Evolutionary conservation across 2,329 filamentous ascomycete species (phyloP).

Genomic region (Fusarium siculi): DNA sequence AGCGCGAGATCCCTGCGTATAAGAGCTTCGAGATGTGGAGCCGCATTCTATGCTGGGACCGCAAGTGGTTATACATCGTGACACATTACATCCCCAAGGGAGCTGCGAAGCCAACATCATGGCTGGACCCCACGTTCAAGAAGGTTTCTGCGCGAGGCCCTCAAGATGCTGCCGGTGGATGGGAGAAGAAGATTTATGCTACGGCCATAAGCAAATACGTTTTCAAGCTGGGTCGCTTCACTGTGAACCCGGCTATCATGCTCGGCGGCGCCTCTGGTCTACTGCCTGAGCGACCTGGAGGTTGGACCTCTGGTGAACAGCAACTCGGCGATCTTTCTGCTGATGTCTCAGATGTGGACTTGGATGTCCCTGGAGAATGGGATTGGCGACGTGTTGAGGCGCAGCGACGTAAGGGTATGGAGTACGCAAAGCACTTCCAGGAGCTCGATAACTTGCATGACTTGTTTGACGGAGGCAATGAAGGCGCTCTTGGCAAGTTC

Average conservation of each 20-base stretch:
- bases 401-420: slow-evolving; percentile 65
- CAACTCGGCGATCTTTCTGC: slow-evolving; percentile 54
- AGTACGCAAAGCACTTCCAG: slow-evolving; percentile 65
- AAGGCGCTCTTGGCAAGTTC: slow-evolving; percentile 63
- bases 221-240: slow-evolving; percentile 83
- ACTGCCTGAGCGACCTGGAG: slow-evolving; percentile 77
- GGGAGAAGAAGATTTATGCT: slow-evolving; percentile 74
- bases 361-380: slow-evolving; percentile 57
- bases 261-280: slow-evolving; percentile 74
- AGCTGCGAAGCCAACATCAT: slow-evolving; percentile 64
- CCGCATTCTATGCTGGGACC: slow-evolving; percentile 77
- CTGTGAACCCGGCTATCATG: slow-evolving; percentile 82
- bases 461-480: slow-evolving; percentile 64
- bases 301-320: slow-evolving; percentile 63
- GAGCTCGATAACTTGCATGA: slow-evolving; percentile 64
- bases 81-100: slow-evolving; percentile 77
- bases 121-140: slow-evolving; percentile 60
- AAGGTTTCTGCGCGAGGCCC: slow-evolving; percentile 54
- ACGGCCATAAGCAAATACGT: slow-evolving; percentile 83
- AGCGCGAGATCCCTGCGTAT: slow-evolving; percentile 76
- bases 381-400: slow-evolving; percentile 69
- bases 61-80: slow-evolving; percentile 83
- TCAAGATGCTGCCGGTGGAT: slow-evolving; percentile 54
- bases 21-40: slow-evolving; percentile 79
- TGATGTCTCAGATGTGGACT: slow-evolving; percentile 51